Percentiles rank a stretch among this genome's conserved stretches.
These are phyloP conservation scores for Emergomyces orientalis DNA, from an alignment of 2,329 filamentous ascomycete genomes.

Conservation along the genomic window DNA sequence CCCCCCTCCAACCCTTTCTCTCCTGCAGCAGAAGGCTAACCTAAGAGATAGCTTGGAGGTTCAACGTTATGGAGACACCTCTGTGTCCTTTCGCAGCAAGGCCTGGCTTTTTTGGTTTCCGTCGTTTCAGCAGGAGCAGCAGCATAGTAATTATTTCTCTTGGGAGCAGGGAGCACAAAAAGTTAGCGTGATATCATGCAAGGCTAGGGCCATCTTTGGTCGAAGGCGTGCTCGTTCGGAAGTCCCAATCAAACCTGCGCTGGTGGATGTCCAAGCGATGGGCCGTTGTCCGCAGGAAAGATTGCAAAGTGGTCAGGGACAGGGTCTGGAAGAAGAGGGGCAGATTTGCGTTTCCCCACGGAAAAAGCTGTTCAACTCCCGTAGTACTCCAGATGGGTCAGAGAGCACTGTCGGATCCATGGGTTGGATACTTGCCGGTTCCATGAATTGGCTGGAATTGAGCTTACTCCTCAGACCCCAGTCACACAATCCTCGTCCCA, in stretches of 20 bases:
- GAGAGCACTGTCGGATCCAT: background rate
- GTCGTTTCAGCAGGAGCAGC: background rate
- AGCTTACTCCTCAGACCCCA: background rate
- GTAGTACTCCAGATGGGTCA: background rate
- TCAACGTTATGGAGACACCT: background rate
- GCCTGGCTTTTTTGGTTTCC: background rate
- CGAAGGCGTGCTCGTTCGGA: background rate
- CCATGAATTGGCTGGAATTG: background rate
- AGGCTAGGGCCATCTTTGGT: background rate
- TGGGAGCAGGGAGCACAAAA: background rate
- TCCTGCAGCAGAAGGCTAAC: background rate
- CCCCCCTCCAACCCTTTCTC: background rate
- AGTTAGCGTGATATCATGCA: background rate
- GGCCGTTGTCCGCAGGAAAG: background rate
- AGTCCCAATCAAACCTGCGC: background rate
- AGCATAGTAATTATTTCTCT: background rate
- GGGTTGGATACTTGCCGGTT: background rate
- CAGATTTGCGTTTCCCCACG: background rate
- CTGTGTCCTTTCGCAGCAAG: background rate
- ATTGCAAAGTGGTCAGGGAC: background rate
- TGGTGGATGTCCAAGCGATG: background rate
- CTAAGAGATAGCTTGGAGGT: background rate
- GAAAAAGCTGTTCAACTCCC: background rate
- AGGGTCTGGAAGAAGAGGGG: constrained; percentile 1
- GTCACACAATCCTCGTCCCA: background rate